phyloP scores from a whole-genome alignment of 2,329 filamentous ascomycete genomes.

The Lithohypha guttulata region DNA sequence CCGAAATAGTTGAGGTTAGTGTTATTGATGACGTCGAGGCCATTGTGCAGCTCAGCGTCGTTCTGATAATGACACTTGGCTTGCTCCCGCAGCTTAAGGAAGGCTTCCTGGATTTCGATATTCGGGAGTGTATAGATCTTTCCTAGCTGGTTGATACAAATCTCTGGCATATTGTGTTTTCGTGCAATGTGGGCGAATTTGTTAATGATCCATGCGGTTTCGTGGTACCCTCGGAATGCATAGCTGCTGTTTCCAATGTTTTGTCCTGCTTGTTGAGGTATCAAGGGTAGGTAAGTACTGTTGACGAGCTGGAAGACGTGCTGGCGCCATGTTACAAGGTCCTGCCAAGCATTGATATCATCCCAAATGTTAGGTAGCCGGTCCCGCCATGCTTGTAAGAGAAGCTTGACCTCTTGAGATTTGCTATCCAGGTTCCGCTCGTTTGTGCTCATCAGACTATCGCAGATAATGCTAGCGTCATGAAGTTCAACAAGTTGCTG shows the following conservation, averaged over 20 bases:
- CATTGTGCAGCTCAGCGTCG: constrained; percentile 77
- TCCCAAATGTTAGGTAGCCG: constrained; percentile 96
- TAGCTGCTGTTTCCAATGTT: constrained; percentile 85
- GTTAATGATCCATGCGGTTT: constrained; percentile 99
- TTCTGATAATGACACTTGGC: constrained; percentile 99
- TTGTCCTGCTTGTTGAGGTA: constrained; percentile 62
- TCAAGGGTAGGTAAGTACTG: constrained; percentile 73
- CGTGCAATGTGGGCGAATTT: constrained; percentile 93
- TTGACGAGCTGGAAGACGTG: constrained; percentile 99
- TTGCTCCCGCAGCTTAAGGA: constrained; percentile 95
- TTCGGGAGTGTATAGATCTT: constrained; percentile 98
- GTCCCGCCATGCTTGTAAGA: constrained; percentile 91
- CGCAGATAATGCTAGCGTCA: constrained; percentile 92
- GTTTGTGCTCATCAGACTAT: constrained; percentile 76
- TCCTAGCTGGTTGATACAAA: constrained; percentile 93
- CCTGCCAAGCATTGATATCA: constrained; percentile 98
- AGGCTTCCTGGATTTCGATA: constrained; percentile 98
- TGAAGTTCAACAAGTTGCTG: constrained; percentile 95
- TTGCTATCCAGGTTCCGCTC: constrained; percentile 81
- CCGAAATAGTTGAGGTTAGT: constrained; percentile 99
- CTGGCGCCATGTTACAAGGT: constrained; percentile 97
- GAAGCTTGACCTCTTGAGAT: constrained; percentile 86
- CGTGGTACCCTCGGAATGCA: constrained; percentile 93
- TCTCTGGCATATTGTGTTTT: constrained; percentile 91
- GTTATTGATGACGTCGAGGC: constrained; percentile 97